A percentile compares a stretch with the other conserved stretches of the same genome.
phyloP scores from a whole-genome alignment of 768 basidiomycete species.

The Tricholoma sp. region DNA sequence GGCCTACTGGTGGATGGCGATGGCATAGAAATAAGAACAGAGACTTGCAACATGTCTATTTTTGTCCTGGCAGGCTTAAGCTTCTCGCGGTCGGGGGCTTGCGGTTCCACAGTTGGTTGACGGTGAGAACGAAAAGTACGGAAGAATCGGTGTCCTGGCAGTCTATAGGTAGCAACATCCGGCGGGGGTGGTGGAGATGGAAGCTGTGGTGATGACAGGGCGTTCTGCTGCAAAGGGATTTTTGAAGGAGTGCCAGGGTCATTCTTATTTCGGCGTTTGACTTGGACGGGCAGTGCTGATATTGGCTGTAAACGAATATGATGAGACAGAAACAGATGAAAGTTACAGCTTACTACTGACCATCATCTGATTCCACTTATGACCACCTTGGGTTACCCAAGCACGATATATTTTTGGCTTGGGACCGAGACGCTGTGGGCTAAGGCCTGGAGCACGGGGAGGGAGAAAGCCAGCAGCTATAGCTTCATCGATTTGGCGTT shows the following conservation, averaged over 20 bases:
- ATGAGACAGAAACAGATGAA: constrained; percentile 6
- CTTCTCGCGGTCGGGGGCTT: constrained; percentile 5
- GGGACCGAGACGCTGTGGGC: constrained; percentile 36
- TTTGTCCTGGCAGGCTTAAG: constrained; percentile 14
- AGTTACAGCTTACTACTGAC: constrained; percentile 23
- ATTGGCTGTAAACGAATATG: constrained; percentile 27
- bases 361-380: constrained; percentile 44
- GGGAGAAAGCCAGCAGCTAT: constrained; percentile 45
- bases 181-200: constrained; percentile 5
- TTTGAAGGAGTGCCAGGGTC: not conserved
- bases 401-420: constrained; percentile 49
- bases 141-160: not conserved
- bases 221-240: constrained; percentile 3
- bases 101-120: not conserved
- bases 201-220: constrained; percentile 9
- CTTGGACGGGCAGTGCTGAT: constrained; percentile 31
- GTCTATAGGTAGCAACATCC: not conserved
- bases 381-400: constrained; percentile 31
- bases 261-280: constrained; percentile 26
- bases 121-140: constrained; percentile 4
- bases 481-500: constrained; percentile 46
- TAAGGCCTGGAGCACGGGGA: constrained; percentile 32
- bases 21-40: constrained; percentile 59
- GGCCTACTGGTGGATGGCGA: constrained; percentile 37
- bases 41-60: constrained; percentile 43